phyloP scores from a whole-genome alignment of 2,329 filamentous ascomycete genomes.

The Sporothrix phasma region DNA sequence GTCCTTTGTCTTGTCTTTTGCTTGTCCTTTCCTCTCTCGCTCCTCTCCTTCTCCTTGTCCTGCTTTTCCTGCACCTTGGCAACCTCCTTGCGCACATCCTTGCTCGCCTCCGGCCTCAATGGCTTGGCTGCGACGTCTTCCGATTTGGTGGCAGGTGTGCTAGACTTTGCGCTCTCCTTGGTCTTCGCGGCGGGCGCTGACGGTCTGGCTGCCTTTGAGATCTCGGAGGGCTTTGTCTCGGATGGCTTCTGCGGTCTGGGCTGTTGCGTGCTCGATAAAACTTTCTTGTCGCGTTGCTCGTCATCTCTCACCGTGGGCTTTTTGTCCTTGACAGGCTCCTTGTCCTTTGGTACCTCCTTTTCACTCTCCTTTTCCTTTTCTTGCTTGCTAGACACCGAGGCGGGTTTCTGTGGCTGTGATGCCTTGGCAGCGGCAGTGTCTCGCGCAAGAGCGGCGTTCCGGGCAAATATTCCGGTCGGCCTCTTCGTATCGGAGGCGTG shows the following conservation, averaged over 20 bases:
- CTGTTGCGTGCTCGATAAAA: not conserved
- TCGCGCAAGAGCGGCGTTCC: not conserved
- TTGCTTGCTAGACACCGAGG: not conserved
- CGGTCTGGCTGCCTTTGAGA: not conserved
- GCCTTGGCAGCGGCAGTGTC: not conserved
- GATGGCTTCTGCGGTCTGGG: not conserved
- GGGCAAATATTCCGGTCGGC: constrained; percentile 8
- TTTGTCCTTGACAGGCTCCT: not conserved
- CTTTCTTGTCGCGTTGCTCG: not conserved
- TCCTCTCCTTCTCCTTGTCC: not conserved
- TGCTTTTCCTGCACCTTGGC: not conserved
- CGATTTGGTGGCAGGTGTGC: not conserved
- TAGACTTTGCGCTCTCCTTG: not conserved
- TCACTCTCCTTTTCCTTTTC: not conserved
- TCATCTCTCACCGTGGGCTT: not conserved
- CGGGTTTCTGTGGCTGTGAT: not conserved
- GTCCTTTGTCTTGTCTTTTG: not conserved
- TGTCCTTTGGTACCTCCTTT: not conserved
- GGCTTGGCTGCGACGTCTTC: not conserved
- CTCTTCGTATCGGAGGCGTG: constrained; percentile 5
- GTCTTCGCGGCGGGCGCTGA: not conserved
- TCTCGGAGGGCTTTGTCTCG: not conserved
- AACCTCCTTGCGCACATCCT: not conserved
- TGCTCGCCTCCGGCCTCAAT: not conserved
- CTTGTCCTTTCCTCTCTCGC: too few relatives aligned